Evolutionary conservation across 2,329 filamentous ascomycete genomes (phyloP).

Genomic region (Dactylellina drechsleri): DNA sequence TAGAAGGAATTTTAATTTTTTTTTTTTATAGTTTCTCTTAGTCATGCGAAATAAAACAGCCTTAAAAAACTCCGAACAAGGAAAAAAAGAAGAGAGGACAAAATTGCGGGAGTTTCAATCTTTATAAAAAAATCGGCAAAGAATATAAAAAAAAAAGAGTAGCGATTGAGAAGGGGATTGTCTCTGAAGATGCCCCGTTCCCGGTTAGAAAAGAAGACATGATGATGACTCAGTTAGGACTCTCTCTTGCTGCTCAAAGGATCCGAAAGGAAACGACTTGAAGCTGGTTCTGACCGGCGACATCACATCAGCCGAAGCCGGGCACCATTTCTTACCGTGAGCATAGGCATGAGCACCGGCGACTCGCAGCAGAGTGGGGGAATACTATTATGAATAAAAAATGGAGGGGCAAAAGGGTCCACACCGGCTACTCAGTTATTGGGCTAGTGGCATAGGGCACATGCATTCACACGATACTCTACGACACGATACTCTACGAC

Average conservation of each 20-base stretch:
- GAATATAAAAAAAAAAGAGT: background rate
- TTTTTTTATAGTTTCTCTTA: constrained; percentile 38
- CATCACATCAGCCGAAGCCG: constrained; percentile 1
- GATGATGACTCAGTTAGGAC: background rate
- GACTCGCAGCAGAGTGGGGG: constrained; percentile 16
- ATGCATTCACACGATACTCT: too few relatives aligned
- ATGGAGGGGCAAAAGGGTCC: too few relatives aligned
- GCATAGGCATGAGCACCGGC: background rate
- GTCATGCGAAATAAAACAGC: too few relatives aligned
- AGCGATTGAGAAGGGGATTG: background rate
- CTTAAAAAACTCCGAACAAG: constrained; percentile 11
- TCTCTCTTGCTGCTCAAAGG: too few relatives aligned
- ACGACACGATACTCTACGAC: too few relatives aligned
- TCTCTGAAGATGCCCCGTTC: background rate
- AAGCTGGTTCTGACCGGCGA: background rate
- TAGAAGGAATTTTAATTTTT: background rate
- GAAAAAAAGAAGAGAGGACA: background rate
- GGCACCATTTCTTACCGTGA: background rate
- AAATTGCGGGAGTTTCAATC: background rate
- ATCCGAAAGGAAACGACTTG: background rate
- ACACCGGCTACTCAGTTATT: background rate
- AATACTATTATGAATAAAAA: background rate
- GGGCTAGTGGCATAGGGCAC: too few relatives aligned
- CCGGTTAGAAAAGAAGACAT: background rate
- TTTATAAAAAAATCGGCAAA: background rate